A percentile compares a stretch with the other conserved stretches of the same genome.
Evolutionary conservation across 345 rosid species (phyloP).

Genomic region (Linum tenue): DNA sequence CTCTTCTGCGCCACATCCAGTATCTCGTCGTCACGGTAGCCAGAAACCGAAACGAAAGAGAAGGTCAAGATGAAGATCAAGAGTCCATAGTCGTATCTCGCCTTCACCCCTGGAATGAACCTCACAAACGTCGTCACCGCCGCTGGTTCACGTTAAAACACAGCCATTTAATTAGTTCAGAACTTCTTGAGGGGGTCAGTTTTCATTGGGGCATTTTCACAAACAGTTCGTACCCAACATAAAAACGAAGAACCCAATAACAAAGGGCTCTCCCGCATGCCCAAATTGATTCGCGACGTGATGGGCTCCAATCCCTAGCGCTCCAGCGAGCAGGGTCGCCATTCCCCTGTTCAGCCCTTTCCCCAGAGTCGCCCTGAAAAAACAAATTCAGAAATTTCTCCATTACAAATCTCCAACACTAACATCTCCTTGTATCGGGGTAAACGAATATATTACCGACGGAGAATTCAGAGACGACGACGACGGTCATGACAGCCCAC

Average conservation of each 20-base stretch:
- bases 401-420: too few relatives aligned
- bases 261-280: not conserved
- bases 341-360: slow-evolving; percentile 3
- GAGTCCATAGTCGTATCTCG: not conserved
- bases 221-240: not conserved
- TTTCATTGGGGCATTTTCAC: not conserved
- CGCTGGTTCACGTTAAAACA: not conserved
- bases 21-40: slow-evolving; percentile 22
- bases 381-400: too few relatives aligned
- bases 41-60: slow-evolving; percentile 11
- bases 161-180: too few relatives aligned
- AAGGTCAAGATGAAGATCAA: not conserved
- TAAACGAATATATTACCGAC: slow-evolving; percentile 20
- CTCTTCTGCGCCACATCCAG: slow-evolving; percentile 19
- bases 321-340: slow-evolving; percentile 7
- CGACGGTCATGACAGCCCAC: slow-evolving; percentile 41
- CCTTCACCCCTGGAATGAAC: not conserved
- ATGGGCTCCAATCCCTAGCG: slow-evolving; percentile 8
- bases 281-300: slow-evolving; percentile 1
- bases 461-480: slow-evolving; percentile 29
- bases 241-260: not conserved
- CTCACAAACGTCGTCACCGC: not conserved
- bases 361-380: not conserved
- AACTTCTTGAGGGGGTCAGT: not conserved
- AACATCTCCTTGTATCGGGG: too few relatives aligned